Evolutionary conservation across 1,139 yeast species (phyloP), one percentile per base, ranked within the genome.

Genomic region (Geotrichum restrictum): DNA sequence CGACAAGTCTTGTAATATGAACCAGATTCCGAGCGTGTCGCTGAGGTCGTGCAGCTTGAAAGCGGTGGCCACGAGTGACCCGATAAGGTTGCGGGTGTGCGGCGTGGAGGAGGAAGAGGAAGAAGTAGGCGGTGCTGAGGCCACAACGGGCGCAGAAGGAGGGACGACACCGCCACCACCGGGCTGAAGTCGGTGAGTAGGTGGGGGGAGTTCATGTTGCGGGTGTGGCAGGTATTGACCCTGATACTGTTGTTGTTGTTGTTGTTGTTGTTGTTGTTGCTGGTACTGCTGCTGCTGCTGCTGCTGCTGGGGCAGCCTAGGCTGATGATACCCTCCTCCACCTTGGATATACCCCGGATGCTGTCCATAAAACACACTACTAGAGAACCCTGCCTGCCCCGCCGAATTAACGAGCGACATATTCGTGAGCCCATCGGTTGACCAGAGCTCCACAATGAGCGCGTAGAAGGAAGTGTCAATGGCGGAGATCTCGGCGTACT

Each of bases 61-160:
- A 1, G 74, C 74, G 36, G 74, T 70, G 3, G 74, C 67, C 1
- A 71, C 76, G 11, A 70, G 62, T 14, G 70, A 65, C 5, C 77
- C 77, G 49, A 73, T 72, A 51, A 74, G 60, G 52, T 73, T 74
- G 41, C 75, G 63, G 1, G 73, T 70, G 32, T 72, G 72, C 39
- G 37, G 11, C 37, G 64, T 57, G 14, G 56, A 11, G 29, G 29
- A 24, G 5, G 29, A 24, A 24, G 29, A 24, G 43, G 40, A 2
- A 24, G 3, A 6, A 14, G 18, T 34, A 27, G 8, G 44, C 31
- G 33, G 16, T 22, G 45, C 21, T 33, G 48, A 8, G 16, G 37
- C n/a, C n/a, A n/a, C n/a, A n/a, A n/a, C n/a, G n/a, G n/a, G n/a
- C n/a, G n/a, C n/a, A n/a, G n/a, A n/a, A n/a, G n/a, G n/a, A n/a